Conservation (phyloP, 1,139 yeast genomes). For the Kodamaea ohmeri region DNA sequence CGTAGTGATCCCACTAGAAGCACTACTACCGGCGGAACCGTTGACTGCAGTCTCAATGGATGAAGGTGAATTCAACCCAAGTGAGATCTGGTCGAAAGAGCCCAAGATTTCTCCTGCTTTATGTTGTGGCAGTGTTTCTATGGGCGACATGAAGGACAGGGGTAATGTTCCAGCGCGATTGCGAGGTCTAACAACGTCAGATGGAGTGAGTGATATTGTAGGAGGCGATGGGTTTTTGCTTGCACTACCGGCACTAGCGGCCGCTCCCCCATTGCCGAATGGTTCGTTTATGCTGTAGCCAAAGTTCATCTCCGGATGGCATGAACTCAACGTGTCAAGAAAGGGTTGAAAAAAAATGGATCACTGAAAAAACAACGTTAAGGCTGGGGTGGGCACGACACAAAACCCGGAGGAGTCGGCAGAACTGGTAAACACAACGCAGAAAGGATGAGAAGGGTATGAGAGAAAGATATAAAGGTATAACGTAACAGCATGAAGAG, state of each 20-base stretch:
- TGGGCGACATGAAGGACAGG: conserved; percentile 31
- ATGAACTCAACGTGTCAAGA: conserved; percentile 4
- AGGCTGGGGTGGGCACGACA: conserved; percentile 2
- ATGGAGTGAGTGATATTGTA: conserved; percentile 31
- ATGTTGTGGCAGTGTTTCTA: conserved; percentile 8
- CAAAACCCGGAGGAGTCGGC: background rate
- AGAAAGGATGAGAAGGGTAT: background rate
- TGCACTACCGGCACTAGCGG: background rate
- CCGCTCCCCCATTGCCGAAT: conserved; percentile 3
- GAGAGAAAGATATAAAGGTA: too few relatives aligned
- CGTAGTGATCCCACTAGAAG: conserved; percentile 8
- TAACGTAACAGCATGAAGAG: too few relatives aligned
- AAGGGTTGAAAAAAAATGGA: conserved; percentile 5
- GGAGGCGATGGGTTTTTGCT: conserved; percentile 31
- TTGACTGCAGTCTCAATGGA: conserved; percentile 4
- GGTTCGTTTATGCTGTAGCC: conserved; percentile 7
- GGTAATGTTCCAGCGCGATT: conserved; percentile 60
- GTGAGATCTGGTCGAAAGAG: conserved; percentile 22
- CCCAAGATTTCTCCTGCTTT: conserved; percentile 6
- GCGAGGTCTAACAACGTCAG: conserved; percentile 29
- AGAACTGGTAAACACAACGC: background rate
- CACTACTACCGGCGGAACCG: conserved; percentile 7
- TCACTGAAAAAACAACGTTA: background rate
- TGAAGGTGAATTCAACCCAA: conserved; percentile 20
- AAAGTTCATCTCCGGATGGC: conserved; percentile 8